Percentiles rank a stretch among this genome's conserved stretches.
Evolutionary conservation across 2,329 filamentous ascomycete species (phyloP).

Genomic region (Cladosporium velox): DNA sequence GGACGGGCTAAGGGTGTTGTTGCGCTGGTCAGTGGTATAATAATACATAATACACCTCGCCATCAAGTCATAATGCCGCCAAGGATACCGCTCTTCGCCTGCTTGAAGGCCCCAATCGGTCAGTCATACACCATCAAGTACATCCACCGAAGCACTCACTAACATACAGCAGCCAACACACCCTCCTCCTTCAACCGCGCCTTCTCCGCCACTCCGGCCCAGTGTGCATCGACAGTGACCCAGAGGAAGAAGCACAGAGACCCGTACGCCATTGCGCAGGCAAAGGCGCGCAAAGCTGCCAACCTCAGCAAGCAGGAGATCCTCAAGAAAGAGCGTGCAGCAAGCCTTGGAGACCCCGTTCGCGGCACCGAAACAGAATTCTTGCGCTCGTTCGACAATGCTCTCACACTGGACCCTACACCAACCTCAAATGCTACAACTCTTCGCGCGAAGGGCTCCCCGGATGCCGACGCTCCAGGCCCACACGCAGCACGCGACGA

Average conservation of each 20-base stretch:
- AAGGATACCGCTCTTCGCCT: constrained; percentile 47
- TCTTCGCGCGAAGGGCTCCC: constrained; percentile 8
- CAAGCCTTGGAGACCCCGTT: constrained; percentile 73
- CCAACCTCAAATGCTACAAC: constrained; percentile 28
- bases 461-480: constrained; percentile 19
- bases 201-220: constrained; percentile 66
- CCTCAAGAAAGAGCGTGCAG: constrained; percentile 65
- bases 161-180: constrained; percentile 20
- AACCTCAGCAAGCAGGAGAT: constrained; percentile 75
- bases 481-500: constrained; percentile 24
- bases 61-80: constrained; percentile 45
- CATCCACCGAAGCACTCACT: not conserved
- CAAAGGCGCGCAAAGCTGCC: constrained; percentile 78
- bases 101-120: constrained; percentile 47
- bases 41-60: not conserved
- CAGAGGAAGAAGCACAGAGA: constrained; percentile 70
- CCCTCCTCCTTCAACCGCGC: constrained; percentile 32
- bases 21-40: constrained; percentile 1
- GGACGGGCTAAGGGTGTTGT: constrained; percentile 12
- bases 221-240: constrained; percentile 57
- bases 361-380: constrained; percentile 79
- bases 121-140: constrained; percentile 16
- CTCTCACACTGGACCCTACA: constrained; percentile 41
- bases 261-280: constrained; percentile 79
- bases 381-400: constrained; percentile 75